Percentiles rank a stretch among this genome's conserved stretches.
These are phyloP conservation scores for Fraxinus ornus DNA, from an alignment of 305 asterid species.

Conservation along the genomic window DNA sequence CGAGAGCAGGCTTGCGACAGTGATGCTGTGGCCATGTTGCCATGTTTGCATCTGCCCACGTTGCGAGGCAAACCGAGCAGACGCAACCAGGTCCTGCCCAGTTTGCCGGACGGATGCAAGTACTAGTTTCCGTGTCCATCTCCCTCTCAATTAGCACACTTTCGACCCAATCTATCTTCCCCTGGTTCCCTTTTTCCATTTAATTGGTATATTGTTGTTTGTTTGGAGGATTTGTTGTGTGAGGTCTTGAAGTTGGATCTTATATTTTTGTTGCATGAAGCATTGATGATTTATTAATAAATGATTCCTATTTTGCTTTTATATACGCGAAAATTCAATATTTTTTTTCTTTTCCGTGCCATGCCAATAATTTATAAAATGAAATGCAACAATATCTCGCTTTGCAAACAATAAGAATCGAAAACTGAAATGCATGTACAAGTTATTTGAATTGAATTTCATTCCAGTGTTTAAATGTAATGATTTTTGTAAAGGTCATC, in stretches of 20 bases:
- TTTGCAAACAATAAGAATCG: neutral
- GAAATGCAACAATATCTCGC: neutral
- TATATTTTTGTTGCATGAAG: neutral
- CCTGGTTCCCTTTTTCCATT: neutral
- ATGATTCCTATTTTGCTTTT: neutral
- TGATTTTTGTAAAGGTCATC: no score
- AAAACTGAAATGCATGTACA: neutral
- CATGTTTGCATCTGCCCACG: constrained; percentile 44
- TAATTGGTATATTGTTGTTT: neutral
- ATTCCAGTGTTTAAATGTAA: neutral
- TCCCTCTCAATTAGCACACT: constrained; percentile 26
- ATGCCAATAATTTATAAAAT: no score
- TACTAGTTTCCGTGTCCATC: constrained; percentile 20
- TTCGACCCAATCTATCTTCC: neutral
- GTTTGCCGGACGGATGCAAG: constrained; percentile 29
- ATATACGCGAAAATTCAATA: neutral
- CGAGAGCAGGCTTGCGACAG: constrained; percentile 26
- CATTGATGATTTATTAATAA: neutral
- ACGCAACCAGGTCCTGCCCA: constrained; percentile 35
- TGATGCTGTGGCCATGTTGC: constrained; percentile 61
- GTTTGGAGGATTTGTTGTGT: neutral
- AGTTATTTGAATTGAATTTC: neutral
- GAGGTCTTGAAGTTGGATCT: neutral
- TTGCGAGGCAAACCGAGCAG: constrained; percentile 27
- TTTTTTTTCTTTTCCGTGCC: neutral